These are phyloP conservation scores for Globisporangium paddicum DNA, from an alignment of 352 stramenopile genomes.

Conservation along the genomic window DNA sequence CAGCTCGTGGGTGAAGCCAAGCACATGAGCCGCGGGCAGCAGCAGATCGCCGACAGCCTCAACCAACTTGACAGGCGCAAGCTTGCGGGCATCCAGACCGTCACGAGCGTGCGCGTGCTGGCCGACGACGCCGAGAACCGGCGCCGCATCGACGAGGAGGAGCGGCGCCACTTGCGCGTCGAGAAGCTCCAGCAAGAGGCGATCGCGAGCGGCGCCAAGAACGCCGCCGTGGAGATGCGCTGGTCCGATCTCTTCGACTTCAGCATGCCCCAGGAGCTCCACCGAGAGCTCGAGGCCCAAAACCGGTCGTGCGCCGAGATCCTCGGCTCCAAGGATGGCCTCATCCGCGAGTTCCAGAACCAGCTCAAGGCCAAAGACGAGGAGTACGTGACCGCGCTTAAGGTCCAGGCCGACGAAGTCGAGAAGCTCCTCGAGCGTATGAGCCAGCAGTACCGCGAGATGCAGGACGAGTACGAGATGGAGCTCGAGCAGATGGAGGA, in stretches of 20 bases:
- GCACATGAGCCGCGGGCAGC: constrained; percentile 61
- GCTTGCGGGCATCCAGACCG: constrained; percentile 78
- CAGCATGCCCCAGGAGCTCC: constrained; percentile 92
- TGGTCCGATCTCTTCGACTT: constrained; percentile 90
- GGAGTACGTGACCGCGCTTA: constrained; percentile 92
- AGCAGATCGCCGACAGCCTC: constrained; percentile 74
- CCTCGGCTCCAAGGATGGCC: constrained; percentile 83
- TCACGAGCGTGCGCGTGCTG: constrained; percentile 89
- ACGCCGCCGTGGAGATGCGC: constrained; percentile 92
- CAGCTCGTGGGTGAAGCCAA: constrained; percentile 55
- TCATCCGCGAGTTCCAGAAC: constrained; percentile 88
- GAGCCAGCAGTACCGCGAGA: constrained; percentile 89
- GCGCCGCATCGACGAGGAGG: constrained; percentile 88
- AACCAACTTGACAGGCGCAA: constrained; percentile 77
- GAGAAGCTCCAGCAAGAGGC: constrained; percentile 90
- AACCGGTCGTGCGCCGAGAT: constrained; percentile 87
- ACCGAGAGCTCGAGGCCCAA: constrained; percentile 87
- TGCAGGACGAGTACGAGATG: constrained; percentile 92
- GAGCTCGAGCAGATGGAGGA: constrained; percentile 93
- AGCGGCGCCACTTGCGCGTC: constrained; percentile 79
- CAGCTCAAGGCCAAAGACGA: constrained; percentile 94
- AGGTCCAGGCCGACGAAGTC: constrained; percentile 88
- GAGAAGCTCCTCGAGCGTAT: constrained; percentile 88
- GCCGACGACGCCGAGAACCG: constrained; percentile 89
- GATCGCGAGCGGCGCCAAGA: constrained; percentile 85